A percentile compares a stretch with the other conserved stretches of the same genome.
Evolutionary conservation across 331 rosid species (phyloP).

Genomic region (Phaseolus coccineus): DNA sequence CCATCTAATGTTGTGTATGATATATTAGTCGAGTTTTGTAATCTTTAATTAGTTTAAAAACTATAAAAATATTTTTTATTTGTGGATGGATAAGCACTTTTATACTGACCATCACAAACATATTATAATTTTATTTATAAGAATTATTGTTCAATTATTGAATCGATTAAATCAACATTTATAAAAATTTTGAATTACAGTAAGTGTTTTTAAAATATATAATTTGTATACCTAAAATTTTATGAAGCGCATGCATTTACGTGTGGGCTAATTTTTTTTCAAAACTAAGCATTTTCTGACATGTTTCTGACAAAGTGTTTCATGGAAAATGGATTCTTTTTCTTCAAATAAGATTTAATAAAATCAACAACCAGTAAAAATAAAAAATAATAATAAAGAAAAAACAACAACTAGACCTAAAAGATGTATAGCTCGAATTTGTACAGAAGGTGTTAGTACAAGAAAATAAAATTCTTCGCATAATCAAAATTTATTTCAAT

Average conservation of each 20-base stretch:
- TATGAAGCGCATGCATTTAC: background rate
- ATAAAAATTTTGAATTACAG: background rate
- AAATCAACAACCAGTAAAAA: background rate
- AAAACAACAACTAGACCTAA: background rate
- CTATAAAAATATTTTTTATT: background rate
- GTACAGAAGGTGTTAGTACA: background rate
- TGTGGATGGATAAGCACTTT: background rate
- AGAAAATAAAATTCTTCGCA: background rate
- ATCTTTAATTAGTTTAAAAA: background rate
- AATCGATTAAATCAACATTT: background rate
- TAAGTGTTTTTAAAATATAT: background rate
- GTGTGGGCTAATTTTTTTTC: background rate
- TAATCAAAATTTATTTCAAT: background rate
- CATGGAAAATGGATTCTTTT: background rate
- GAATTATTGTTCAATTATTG: background rate
- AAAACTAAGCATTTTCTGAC: background rate
- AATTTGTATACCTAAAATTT: background rate
- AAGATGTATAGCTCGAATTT: too few species aligned
- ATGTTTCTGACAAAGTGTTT: background rate
- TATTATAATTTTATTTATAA: background rate
- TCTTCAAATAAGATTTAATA: background rate
- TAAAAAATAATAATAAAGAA: background rate
- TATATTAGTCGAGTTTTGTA: background rate
- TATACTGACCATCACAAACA: background rate
- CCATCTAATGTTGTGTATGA: background rate